These are phyloP conservation scores for Pichia scutulata DNA, from an alignment of 805 yeast species.

Conservation along the genomic window DNA sequence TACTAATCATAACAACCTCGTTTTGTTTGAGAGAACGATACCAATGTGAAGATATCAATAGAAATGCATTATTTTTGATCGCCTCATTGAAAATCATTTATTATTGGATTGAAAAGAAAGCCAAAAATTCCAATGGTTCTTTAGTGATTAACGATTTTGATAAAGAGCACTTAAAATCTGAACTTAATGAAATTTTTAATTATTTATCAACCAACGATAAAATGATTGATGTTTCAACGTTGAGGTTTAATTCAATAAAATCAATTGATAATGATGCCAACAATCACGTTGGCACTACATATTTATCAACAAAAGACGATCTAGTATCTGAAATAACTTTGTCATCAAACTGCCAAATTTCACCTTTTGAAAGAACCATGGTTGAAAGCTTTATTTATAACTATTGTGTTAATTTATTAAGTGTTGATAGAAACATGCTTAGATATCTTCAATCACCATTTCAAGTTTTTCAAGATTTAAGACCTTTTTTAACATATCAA, in stretches of 20 bases:
- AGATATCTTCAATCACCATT: conserved; percentile 35
- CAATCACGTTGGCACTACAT: not conserved
- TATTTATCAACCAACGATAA: not conserved
- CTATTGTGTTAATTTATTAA: conserved; percentile 30
- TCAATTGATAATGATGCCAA: not conserved
- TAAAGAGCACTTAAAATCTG: not conserved
- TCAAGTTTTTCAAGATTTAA: conserved; percentile 27
- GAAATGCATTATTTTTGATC: conserved; percentile 27
- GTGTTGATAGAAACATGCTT: conserved; percentile 25
- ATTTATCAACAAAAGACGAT: conserved; percentile 15
- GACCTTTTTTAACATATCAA: conserved; percentile 27
- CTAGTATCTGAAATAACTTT: not conserved
- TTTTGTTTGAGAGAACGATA: conserved; percentile 33
- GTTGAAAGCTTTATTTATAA: conserved; percentile 40
- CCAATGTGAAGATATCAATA: conserved; percentile 20
- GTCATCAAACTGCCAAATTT: not conserved
- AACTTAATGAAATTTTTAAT: not conserved
- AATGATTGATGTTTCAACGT: not conserved
- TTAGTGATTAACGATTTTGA: not conserved
- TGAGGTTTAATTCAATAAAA: not conserved
- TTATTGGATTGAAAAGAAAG: conserved; percentile 14
- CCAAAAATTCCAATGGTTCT: not conserved
- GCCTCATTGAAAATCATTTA: conserved; percentile 31
- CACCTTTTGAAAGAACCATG: conserved; percentile 30
- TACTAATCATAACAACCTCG: not conserved